Percentiles rank a stretch among this genome's conserved stretches.
Conservation (phyloP, 202 grass and related monocot genomes). For the Tripidium arundinaceum region DNA sequence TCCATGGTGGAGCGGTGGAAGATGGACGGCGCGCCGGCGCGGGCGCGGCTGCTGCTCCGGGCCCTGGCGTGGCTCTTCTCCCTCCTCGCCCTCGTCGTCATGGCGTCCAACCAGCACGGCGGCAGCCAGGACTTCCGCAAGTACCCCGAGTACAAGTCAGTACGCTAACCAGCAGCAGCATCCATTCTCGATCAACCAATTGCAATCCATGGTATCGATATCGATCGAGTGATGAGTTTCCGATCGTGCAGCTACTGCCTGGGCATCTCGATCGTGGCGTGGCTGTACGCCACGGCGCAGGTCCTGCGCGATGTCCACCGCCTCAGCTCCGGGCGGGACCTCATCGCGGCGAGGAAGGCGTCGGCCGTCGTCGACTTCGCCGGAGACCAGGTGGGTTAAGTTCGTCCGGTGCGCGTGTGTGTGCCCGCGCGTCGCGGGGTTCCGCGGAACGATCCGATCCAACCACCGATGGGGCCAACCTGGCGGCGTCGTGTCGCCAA, state of each 20-base stretch:
- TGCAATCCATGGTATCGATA: not conserved
- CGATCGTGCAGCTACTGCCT: constrained; percentile 51
- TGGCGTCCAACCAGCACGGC: constrained; percentile 65
- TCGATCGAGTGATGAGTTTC: no score
- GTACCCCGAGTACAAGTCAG: constrained; percentile 67
- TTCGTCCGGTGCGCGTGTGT: not conserved
- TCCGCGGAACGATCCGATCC: not conserved
- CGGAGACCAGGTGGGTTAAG: constrained; percentile 56
- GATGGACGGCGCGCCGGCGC: constrained; percentile 39
- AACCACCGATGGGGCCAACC: constrained; percentile 10
- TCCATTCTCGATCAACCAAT: not conserved
- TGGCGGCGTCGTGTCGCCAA: not conserved
- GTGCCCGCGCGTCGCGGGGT: no score
- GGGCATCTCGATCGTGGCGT: constrained; percentile 50
- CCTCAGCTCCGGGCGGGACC: constrained; percentile 35
- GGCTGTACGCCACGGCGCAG: constrained; percentile 59
- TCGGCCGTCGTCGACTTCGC: constrained; percentile 52
- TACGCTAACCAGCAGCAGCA: not conserved
- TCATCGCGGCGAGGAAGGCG: constrained; percentile 36
- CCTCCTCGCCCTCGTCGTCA: constrained; percentile 61
- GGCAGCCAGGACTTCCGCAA: constrained; percentile 50
- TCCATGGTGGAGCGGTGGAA: constrained; percentile 50
- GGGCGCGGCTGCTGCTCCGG: constrained; percentile 44
- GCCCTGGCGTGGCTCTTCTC: constrained; percentile 48
- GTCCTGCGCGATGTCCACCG: constrained; percentile 39